These are phyloP conservation scores for Lizonia empirigonia DNA, from an alignment of 2,329 filamentous ascomycete genomes.

Conservation along the genomic window DNA sequence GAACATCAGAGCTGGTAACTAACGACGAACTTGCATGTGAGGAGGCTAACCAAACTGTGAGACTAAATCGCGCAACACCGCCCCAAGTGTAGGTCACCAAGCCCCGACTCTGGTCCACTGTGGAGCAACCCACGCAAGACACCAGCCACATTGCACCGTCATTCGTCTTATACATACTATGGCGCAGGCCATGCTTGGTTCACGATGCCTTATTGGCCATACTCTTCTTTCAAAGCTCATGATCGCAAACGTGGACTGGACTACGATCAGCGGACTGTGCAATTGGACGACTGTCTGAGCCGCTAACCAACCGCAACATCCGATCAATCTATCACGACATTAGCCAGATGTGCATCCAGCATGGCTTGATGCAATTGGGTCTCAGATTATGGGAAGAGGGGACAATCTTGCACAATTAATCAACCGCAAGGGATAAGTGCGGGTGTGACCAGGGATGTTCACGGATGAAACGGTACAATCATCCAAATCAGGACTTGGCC, in stretches of 20 bases:
- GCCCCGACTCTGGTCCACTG: not conserved
- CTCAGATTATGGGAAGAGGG: not conserved
- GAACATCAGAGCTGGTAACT: not conserved
- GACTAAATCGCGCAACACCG: constrained; percentile 11
- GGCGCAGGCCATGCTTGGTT: constrained; percentile 1
- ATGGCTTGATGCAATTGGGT: not conserved
- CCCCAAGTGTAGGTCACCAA: not conserved
- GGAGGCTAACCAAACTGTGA: not conserved
- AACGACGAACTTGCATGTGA: not conserved
- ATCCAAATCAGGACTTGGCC: not conserved
- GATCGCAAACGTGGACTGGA: not conserved
- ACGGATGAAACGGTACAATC: not conserved
- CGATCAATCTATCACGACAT: not conserved
- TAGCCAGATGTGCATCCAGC: not conserved
- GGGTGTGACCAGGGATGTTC: not conserved
- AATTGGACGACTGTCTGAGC: not conserved
- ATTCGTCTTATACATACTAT: not conserved
- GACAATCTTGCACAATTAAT: not conserved
- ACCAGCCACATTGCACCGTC: constrained; percentile 10
- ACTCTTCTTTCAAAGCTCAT: not conserved
- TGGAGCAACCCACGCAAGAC: not conserved
- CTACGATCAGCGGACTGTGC: not conserved
- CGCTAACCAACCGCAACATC: not conserved
- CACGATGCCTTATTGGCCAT: not conserved
- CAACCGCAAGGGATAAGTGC: not conserved